Conservation (phyloP, 345 rosid species). For the Acer campestre region DNA sequence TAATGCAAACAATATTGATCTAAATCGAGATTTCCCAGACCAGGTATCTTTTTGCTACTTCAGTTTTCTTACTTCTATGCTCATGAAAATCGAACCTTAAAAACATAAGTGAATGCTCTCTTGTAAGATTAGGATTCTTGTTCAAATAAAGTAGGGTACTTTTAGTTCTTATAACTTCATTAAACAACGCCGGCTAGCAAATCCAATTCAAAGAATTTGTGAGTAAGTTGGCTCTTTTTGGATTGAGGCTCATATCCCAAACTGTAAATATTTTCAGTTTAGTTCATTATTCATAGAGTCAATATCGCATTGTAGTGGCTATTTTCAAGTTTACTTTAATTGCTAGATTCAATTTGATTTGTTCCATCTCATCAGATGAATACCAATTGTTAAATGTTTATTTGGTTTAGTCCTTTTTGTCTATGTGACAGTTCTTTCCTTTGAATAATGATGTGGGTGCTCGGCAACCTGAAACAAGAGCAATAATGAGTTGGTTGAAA, state of each 20-base stretch:
- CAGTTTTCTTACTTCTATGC: conserved; percentile 16
- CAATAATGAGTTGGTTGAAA: conserved; percentile 83
- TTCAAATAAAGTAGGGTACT: not conserved
- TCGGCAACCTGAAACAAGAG: conserved; percentile 88
- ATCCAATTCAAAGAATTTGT: not conserved
- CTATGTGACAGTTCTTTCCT: conserved; percentile 66
- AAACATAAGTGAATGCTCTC: not conserved
- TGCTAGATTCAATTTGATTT: conserved; percentile 16
- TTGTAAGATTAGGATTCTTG: not conserved
- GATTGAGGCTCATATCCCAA: not conserved
- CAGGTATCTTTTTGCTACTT: conserved; percentile 58
- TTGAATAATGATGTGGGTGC: conserved; percentile 56
- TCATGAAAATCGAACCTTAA: not conserved
- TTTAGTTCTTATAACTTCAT: not conserved
- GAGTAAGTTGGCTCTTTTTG: not conserved
- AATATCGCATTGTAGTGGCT: not conserved
- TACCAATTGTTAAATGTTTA: not conserved
- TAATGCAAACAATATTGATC: conserved; percentile 84
- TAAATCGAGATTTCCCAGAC: conserved; percentile 97
- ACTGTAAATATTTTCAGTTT: not conserved
- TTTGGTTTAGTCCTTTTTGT: conserved; percentile 6
- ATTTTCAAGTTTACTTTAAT: conserved; percentile 2
- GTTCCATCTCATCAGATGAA: not conserved
- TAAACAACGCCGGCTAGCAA: not conserved
- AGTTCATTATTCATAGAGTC: not conserved